Evolutionary conservation across 768 basidiomycete species (phyloP).

Genomic region (Epithele typhae): DNA sequence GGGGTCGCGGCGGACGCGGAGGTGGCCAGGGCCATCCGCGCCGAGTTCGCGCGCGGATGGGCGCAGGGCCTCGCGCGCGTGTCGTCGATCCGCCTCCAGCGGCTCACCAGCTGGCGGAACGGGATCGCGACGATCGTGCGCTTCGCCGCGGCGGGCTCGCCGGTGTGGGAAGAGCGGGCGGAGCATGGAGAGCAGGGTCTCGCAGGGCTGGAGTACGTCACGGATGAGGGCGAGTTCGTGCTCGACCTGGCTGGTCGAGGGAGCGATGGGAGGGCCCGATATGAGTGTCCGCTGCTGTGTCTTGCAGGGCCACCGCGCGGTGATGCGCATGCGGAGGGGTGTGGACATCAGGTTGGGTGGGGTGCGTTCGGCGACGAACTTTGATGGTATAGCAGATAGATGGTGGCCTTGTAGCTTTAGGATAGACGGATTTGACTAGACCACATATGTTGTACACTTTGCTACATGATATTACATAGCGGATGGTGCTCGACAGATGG

Average conservation of each 20-base stretch:
- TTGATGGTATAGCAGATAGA: conserved; percentile 1
- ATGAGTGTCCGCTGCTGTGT: conserved; percentile 32
- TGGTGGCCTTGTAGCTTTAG: conserved; percentile 2
- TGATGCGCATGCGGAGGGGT: conserved; percentile 30
- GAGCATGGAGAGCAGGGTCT: conserved; percentile 18
- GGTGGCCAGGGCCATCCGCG: conserved; percentile 31
- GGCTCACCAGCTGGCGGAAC: conserved; percentile 43
- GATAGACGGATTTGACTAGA: no score
- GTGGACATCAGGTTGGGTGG: conserved; percentile 34
- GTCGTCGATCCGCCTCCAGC: conserved; percentile 40
- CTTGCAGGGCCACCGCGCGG: conserved; percentile 30
- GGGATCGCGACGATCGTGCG: conserved; percentile 39
- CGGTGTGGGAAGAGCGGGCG: conserved; percentile 21
- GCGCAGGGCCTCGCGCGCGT: conserved; percentile 52
- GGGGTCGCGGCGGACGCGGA: conserved; percentile 23
- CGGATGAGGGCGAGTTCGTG: conserved; percentile 26
- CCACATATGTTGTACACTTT: no score
- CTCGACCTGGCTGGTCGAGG: conserved; percentile 1
- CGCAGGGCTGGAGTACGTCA: conserved; percentile 30
- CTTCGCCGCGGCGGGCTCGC: conserved; percentile 27
- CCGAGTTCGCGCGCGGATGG: conserved; percentile 62
- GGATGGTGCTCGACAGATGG: no score
- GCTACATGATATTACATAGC: no score
- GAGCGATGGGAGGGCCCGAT: background rate
- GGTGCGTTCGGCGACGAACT: conserved; percentile 31